Evolutionary conservation across 768 basidiomycete genomes (phyloP), one percentile per base, ranked within the genome.

Genomic region (Suillus bovinus): DNA sequence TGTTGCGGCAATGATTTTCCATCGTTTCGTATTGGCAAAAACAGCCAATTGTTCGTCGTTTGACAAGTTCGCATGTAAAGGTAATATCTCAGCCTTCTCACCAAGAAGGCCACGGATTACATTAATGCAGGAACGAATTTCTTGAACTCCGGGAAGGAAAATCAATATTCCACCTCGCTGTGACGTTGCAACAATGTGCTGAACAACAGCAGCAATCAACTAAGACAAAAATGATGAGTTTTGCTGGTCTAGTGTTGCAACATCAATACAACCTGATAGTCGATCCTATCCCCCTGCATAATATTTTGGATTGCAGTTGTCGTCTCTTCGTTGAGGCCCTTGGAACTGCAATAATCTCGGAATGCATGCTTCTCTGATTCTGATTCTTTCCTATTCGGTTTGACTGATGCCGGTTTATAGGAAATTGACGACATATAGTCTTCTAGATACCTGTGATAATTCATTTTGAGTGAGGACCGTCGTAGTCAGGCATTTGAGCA

Each of bases 121-220:
- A 14, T 88, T 84, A 22, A 93, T 85, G 68, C 90, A 91, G 63
- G 89, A 86, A 22, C 86, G 84, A 65, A 94, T 94, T 70, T 94
- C 92, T 74, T 90, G 90, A 2, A 94, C 89, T 72, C 95, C 95
- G n/a, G 93, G 87, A 60, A 95, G 79, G 76, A 98, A 98, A 49
- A 97, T 84, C 27, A 98, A 81, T 50, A 97, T 85, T 6, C 89
- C 94, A 3, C 86, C 90, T 10, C 71, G 74, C 14, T 78, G 69
- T 27, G 76, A 72, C 7, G 80, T 83, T 6, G 76, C 71, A 16
- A 87, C 72, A 61, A 94, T 88, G 66, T 93, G 79, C 34, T 80
- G 76, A 10, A 93, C 84, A 14, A 91, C 78, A 0, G 84, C 77
- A 8, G 86, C 85, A 42, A 96, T 82, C 3, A 96, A 79, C 84